phyloP scores from a whole-genome alignment of 768 basidiomycete species.

The Rhodocollybia butyracea region DNA sequence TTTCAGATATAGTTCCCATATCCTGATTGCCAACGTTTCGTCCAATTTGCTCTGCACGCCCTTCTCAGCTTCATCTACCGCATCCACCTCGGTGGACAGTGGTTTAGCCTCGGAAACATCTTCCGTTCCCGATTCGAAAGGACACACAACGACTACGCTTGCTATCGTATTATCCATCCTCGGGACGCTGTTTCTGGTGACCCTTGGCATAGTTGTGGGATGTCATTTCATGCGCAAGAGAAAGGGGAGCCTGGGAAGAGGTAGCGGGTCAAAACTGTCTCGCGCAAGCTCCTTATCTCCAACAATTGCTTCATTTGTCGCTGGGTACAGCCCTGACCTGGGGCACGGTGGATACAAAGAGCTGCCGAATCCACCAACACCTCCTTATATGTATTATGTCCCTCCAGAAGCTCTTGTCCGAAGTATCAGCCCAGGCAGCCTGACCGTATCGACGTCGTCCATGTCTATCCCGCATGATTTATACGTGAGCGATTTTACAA shows the following conservation, averaged over 20 bases:
- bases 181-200: not conserved
- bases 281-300: not conserved
- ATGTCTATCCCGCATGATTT: not conserved
- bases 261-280: not conserved
- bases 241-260: no score
- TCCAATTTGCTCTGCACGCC: no score
- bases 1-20: no score
- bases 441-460: not conserved
- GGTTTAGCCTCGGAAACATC: no score
- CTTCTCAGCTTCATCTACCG: no score
- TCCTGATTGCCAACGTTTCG: no score
- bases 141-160: no score
- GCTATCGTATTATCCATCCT: not conserved
- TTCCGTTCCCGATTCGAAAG: no score
- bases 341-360: not conserved
- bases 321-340: not conserved
- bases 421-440: not conserved
- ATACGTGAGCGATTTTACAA: not conserved
- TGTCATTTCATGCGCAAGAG: not conserved
- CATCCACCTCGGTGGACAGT: no score
- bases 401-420: not conserved
- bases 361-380: no score
- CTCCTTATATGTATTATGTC: slow-evolving; percentile 1
- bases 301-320: not conserved
- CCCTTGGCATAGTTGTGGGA: not conserved